Base-by-base conservation (phyloP, 306 rosid genomes). In the Cercis canadensis region DNA sequence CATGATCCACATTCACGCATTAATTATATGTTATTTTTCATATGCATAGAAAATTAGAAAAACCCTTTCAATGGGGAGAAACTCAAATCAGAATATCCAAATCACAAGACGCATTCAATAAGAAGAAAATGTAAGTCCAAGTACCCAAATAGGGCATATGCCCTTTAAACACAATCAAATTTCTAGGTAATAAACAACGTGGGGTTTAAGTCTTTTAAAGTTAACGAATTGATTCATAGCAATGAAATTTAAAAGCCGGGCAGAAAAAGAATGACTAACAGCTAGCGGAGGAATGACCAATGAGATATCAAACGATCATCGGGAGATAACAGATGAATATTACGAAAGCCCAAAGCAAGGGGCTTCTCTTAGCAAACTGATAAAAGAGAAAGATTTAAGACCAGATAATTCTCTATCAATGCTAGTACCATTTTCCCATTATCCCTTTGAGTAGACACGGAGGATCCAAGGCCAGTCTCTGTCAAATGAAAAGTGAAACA, bases 201-300 rank as follows among this genome's bases (percentile, higher is more conserved):
- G 21, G 21, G 21, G 21, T 49, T 49, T 49, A 49, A 16, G 21
- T 9, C 4, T 3, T n/a, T n/a, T n/a, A n/a, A n/a, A n/a, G n/a
- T n/a, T n/a, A 49, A n/a, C 9, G 40, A 16, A 44, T 19, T 40
- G 37, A 50, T 12, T 17, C 55, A 17, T 39, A 17, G 21, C 62
- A 37, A 49, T 8, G 5, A 34, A 32, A 8, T 3, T n/a, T 17
- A 44, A 46, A 49, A 13, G 32, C 4, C 47, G 10, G 15, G 36
- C 31, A 21, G 24, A 40, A n/a, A 46, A 17, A 17, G 1, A 65
- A 29, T 1, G 37, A 87, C 91, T 72, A 34, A 89, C 97, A n/a
- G n/a, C n/a, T n/a, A 34, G 96, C 97, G 17, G 91, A 73, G 71
- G 96, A 90, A 75, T 94, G 98, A 64, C 63, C 46, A 53, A 33